phyloP scores from a whole-genome alignment of 306 rosid genomes.

The Calophaca sinica region DNA sequence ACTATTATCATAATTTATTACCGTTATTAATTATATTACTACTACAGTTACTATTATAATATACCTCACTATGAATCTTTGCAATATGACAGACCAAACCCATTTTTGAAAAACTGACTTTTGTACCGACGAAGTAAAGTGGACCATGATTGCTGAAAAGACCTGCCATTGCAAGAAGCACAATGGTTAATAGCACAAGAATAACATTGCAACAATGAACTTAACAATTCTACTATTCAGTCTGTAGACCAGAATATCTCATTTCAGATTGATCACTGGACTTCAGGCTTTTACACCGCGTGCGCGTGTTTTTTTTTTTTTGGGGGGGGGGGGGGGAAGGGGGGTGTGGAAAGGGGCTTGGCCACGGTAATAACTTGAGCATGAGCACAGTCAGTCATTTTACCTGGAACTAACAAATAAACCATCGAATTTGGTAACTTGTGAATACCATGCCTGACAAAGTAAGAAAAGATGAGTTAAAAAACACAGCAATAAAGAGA shows the following conservation, averaged over 20 bases:
- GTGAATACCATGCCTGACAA: slow-evolving; percentile 93
- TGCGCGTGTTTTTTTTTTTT: not conserved
- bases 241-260: slow-evolving; percentile 26
- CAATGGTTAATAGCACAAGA: slow-evolving; percentile 39
- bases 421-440: slow-evolving; percentile 87
- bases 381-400: slow-evolving; percentile 27
- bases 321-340: not conserved
- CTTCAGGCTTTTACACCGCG: slow-evolving; percentile 11
- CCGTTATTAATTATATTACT: slow-evolving; percentile 13
- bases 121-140: slow-evolving; percentile 86
- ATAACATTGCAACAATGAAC: slow-evolving; percentile 26
- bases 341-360: not conserved
- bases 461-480: slow-evolving; percentile 45
- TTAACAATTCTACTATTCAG: not conserved
- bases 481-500: not conserved
- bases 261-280: slow-evolving; percentile 15
- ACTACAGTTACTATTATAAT: not conserved
- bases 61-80: slow-evolving; percentile 98
- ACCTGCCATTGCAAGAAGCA: slow-evolving; percentile 60
- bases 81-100: slow-evolving; percentile 96
- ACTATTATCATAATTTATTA: slow-evolving; percentile 27
- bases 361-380: slow-evolving; percentile 25
- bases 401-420: slow-evolving; percentile 96
- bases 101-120: slow-evolving; percentile 84
- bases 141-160: slow-evolving; percentile 99